Evolutionary conservation across 495 filamentous ascomycete species (phyloP).

Genomic region (Trichocladium uniseriatum): DNA sequence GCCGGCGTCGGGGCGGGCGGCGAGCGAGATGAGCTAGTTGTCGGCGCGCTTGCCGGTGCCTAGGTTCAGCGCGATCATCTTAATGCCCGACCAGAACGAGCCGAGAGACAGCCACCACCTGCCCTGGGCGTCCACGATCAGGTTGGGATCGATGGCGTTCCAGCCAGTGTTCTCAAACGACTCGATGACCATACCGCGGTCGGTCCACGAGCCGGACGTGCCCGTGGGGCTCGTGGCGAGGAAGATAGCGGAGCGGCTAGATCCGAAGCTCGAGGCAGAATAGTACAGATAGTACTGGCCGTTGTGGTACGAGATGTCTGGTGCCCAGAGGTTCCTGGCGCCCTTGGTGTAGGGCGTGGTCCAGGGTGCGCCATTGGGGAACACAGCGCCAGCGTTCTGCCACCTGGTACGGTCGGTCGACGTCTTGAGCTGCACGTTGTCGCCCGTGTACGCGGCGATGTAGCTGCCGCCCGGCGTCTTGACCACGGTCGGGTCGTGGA

Average conservation of each 20-base stretch:
- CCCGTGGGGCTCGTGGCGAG: slow-evolving; percentile 2
- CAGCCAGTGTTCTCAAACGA: neutral
- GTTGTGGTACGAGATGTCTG: slow-evolving; percentile 5
- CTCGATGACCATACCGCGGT: slow-evolving; percentile 3
- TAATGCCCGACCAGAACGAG: slow-evolving; percentile 5
- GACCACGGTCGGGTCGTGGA: slow-evolving; percentile 4
- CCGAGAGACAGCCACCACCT: slow-evolving; percentile 3
- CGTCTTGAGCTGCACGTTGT: slow-evolving; percentile 4
- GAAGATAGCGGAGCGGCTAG: slow-evolving; percentile 7
- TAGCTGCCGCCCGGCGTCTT: slow-evolving; percentile 1
- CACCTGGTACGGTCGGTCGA: slow-evolving; percentile 3
- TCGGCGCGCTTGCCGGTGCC: neutral
- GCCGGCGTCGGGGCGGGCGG: neutral
- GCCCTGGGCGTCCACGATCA: slow-evolving; percentile 4
- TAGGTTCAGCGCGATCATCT: neutral
- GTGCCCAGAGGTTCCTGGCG: slow-evolving; percentile 1
- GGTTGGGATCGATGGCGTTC: slow-evolving; percentile 7
- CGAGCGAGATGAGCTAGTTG: neutral
- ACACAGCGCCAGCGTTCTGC: neutral
- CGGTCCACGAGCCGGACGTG: slow-evolving; percentile 5
- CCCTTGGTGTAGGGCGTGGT: slow-evolving; percentile 3
- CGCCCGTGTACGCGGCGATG: slow-evolving; percentile 3
- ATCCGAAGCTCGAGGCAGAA: slow-evolving; percentile 2
- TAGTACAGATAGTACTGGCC: slow-evolving; percentile 5
- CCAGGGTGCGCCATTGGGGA: slow-evolving; percentile 5